These are phyloP conservation scores for Clonostachys byssicola DNA, from an alignment of 2,329 filamentous ascomycete genomes.

Conservation along the genomic window DNA sequence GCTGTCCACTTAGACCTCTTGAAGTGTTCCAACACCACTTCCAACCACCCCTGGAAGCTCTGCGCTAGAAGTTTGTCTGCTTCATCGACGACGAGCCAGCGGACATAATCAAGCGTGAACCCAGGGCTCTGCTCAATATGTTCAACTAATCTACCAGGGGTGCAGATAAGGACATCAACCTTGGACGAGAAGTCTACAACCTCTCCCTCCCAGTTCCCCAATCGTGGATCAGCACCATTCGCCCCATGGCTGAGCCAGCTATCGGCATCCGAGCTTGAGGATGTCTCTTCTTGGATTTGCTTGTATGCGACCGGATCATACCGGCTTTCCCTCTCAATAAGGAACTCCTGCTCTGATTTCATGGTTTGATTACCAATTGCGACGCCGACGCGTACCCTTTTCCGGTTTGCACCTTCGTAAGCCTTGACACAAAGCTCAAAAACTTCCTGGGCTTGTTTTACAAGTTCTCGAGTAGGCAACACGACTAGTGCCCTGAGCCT, in stretches of 20 bases:
- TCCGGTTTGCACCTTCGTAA: conserved; percentile 50
- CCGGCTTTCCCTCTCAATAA: conserved; percentile 39
- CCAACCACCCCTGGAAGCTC: conserved; percentile 88
- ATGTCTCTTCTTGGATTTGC: conserved; percentile 15
- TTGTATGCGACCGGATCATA: conserved; percentile 61
- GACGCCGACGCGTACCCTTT: conserved; percentile 72
- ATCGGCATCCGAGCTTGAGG: conserved; percentile 2
- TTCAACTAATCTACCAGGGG: conserved; percentile 86
- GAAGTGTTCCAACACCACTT: conserved; percentile 62
- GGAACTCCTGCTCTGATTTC: conserved; percentile 51
- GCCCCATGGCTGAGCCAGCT: not conserved
- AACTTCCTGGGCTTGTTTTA: conserved; percentile 77
- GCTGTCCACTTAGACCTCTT: conserved; percentile 41
- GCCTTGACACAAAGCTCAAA: conserved; percentile 70
- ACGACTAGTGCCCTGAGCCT: conserved; percentile 77
- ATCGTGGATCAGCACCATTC: conserved; percentile 16
- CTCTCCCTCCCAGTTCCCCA: conserved; percentile 37
- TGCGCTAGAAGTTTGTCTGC: conserved; percentile 89
- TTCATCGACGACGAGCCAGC: conserved; percentile 91
- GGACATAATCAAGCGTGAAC: conserved; percentile 72
- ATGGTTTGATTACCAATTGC: conserved; percentile 80
- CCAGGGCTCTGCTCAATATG: conserved; percentile 81
- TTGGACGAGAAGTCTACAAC: conserved; percentile 64
- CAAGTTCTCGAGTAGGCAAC: conserved; percentile 85
- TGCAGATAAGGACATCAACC: conserved; percentile 86